Percentiles rank a stretch among this genome's conserved stretches.
phyloP scores from a whole-genome alignment of 2,329 filamentous ascomycete genomes.

The Colletotrichum sp. region DNA sequence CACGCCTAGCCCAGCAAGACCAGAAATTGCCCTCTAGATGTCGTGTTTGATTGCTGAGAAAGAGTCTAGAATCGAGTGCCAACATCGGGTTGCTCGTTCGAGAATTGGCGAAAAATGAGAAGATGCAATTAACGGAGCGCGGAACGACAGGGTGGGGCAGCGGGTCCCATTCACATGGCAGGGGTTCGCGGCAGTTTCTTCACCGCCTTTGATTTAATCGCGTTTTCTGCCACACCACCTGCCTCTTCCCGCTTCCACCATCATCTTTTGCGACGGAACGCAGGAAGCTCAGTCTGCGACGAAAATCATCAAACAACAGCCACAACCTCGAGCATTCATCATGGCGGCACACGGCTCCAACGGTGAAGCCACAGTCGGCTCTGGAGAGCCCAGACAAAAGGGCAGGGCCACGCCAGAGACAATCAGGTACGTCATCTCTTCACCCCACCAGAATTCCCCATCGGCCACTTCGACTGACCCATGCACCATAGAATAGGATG shows the following conservation, averaged over 20 bases:
- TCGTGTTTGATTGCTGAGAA: neutral
- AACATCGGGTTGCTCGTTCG: neutral
- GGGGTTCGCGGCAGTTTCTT: slow-evolving; percentile 2
- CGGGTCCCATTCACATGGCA: neutral
- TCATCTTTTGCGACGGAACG: neutral
- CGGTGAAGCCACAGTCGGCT: slow-evolving; percentile 60
- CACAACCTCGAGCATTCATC: slow-evolving; percentile 37
- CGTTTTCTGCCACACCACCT: slow-evolving; percentile 21
- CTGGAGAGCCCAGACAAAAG: slow-evolving; percentile 68
- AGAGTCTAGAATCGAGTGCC: neutral
- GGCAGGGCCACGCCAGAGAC: slow-evolving; percentile 86
- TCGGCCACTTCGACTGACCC: neutral
- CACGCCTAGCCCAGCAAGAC: neutral
- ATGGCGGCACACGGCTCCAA: slow-evolving; percentile 58
- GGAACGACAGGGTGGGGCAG: neutral
- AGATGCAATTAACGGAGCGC: slow-evolving; percentile 12
- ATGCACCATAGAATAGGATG: slow-evolving; percentile 51
- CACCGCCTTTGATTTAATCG: slow-evolving; percentile 4
- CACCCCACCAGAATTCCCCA: neutral
- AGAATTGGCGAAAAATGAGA: neutral
- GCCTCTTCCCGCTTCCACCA: neutral
- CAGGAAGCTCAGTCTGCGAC: neutral
- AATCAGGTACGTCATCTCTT: slow-evolving; percentile 64
- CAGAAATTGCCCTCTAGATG: neutral
- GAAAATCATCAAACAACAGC: slow-evolving; percentile 7